Base-by-base conservation (phyloP, 2,329 filamentous ascomycete genomes). In the Trematosphaeria pertusa region DNA sequence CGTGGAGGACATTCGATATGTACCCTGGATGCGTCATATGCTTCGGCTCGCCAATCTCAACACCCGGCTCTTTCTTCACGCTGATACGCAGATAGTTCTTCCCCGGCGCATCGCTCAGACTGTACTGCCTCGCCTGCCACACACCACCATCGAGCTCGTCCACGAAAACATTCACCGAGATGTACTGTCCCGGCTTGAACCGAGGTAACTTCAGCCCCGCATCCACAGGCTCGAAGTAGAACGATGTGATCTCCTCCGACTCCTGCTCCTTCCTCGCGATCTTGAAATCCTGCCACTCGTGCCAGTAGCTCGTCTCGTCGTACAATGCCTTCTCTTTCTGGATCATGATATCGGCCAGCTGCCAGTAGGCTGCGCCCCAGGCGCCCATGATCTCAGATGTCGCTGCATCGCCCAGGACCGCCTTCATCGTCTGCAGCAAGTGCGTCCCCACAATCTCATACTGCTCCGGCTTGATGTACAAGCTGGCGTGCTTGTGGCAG, bases 321-420 rank as follows among this genome's bases (percentile, higher is more conserved):
- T 89, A 89, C 36, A 91, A 72, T 48, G 83, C 76, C 4, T 74
- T 75, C 66, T 91, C 88, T 39, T 83, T 80, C 15, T 75, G 78
- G 56, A 88, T 89, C 74, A 91, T 82, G 74, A 91, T 82, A 67
- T 86, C 80, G 19, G 88, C 87, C 18, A 91, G 81, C 59, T 89
- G 79, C 80, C 82, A 85, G 73, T 91, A 91, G 1, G 88, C 88
- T 40, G 83, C 82, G 5, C 73, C 79, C 88, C 88, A 91, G 7
- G 88, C 87, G 10, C 82, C 78, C 42, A 82, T 77, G 21, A 88
- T 79, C 15, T 86, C 81, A 0, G 80, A 74, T 1, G 87, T 90
- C 73, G 87, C 83, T 17, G 81, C 87, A 11, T 62, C 78, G 3
- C 87, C 87, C 1, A 91, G 80, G 0, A 91, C 82, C 33, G 83